Evolutionary conservation across 768 basidiomycete species (phyloP), one percentile per base, ranked within the genome.

Genomic region (Agrocybe chaxingu): DNA sequence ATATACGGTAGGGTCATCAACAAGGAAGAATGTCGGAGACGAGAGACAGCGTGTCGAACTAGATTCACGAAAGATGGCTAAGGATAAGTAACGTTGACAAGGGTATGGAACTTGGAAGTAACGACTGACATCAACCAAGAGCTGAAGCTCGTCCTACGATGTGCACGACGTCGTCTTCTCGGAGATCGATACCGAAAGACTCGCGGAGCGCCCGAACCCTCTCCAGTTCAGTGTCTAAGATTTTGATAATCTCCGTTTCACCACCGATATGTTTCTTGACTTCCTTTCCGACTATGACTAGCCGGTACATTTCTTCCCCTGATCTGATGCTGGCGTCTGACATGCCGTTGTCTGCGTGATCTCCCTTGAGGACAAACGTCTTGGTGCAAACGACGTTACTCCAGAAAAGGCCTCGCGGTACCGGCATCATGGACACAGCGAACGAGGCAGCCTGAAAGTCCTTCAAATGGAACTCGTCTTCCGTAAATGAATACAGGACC

Each of bases 141-240:
- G 63, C 60, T n/a, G 64, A 34, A 6, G 12, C 31, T 31, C 66
- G 35, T 24, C 65, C 67, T 53, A 43, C 29, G 34, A 69, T 66
- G 54, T 62, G 52, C 2, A 29, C 42, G 16, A 45, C 52, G 40
- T 52, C 63, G n/a, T 55, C 52, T 16, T 60, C 62, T 11, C 48
- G 39, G n/a, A 69, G 50, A 34, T 58, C 47, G 16, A 69, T 47
- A 18, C 60, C 58, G 52, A 67, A 69, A 8, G 62, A 43, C 33
- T 63, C 65, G 24, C 61, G 51, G 43, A 67, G 45, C 3, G 57
- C 58, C 48, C 48, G 56, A 18, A 68, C 62, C 51, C 68, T 63
- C 41, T 71, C 65, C 40, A 43, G 1, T 48, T 71, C 70, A 3
- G 53, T 62, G 16, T n/a, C 49, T n/a, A 70, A 43, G 10, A 44